Evolutionary conservation across 345 rosid genomes (phyloP).

Genomic region (Carallia brachiata): DNA sequence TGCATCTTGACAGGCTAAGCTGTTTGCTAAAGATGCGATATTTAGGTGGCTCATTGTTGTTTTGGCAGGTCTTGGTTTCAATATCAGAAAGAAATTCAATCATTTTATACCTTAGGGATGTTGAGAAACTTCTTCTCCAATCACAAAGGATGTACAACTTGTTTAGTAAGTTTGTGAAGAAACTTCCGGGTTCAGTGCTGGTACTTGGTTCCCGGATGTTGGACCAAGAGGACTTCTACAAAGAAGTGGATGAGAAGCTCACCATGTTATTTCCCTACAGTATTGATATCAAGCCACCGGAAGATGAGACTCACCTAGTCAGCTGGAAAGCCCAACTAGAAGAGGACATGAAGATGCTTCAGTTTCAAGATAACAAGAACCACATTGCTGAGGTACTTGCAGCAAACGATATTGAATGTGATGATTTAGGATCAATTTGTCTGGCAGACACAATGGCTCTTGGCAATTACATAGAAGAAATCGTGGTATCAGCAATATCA

Average conservation of each 20-base stretch:
- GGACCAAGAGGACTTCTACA: constrained; percentile 57
- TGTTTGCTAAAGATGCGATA: too few relatives aligned
- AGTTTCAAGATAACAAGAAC: constrained; percentile 83
- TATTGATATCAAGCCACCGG: constrained; percentile 70
- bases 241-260: constrained; percentile 55
- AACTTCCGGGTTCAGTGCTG: constrained; percentile 74
- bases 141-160: constrained; percentile 65
- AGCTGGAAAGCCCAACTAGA: constrained; percentile 83
- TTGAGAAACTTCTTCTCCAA: constrained; percentile 72
- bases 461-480: constrained; percentile 76
- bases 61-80: constrained; percentile 62
- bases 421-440: constrained; percentile 78
- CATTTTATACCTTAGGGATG: constrained; percentile 79
- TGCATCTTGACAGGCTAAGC: too few relatives aligned
- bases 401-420: constrained; percentile 87
- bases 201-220: constrained; percentile 78
- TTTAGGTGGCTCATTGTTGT: background rate
- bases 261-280: constrained; percentile 70
- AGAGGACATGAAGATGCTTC: constrained; percentile 81
- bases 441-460: constrained; percentile 71
- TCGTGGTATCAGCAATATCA: constrained; percentile 84
- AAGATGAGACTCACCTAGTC: constrained; percentile 66
- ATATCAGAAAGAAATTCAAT: constrained; percentile 56
- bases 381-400: constrained; percentile 94
- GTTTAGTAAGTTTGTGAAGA: constrained; percentile 63